Percentiles rank a stretch among this genome's conserved stretches.
Conservation (phyloP, 768 basidiomycete species). For the Dendrothele bispora region DNA sequence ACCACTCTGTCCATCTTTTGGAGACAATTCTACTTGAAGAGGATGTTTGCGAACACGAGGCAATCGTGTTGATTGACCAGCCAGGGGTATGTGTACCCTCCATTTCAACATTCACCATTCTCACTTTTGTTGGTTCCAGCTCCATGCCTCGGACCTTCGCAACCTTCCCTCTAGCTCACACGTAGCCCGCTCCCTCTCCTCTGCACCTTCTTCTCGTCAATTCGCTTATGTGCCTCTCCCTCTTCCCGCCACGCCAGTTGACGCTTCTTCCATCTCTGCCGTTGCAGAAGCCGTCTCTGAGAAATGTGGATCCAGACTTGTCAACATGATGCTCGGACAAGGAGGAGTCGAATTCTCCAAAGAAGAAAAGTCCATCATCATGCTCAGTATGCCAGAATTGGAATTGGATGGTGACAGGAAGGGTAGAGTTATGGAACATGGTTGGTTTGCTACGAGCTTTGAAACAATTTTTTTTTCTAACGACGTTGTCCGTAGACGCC, state of each 20-base stretch:
- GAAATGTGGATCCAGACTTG: constrained; percentile 52
- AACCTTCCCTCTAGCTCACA: constrained; percentile 50
- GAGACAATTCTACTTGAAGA: constrained; percentile 42
- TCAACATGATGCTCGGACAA: constrained; percentile 42
- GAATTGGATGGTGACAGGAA: constrained; percentile 26
- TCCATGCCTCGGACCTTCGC: constrained; percentile 78
- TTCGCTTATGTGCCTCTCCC: constrained; percentile 55
- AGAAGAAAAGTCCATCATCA: constrained; percentile 52
- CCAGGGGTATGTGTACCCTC: constrained; percentile 67
- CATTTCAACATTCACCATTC: too few relatives aligned
- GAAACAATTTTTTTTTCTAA: constrained; percentile 8
- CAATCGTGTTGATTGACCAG: constrained; percentile 68
- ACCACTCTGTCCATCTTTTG: constrained; percentile 37
- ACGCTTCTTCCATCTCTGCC: constrained; percentile 26
- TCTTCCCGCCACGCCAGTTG: constrained; percentile 3
- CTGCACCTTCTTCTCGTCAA: constrained; percentile 57
- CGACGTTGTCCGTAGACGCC: constrained; percentile 43
- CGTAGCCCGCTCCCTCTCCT: constrained; percentile 46
- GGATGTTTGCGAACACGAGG: constrained; percentile 62
- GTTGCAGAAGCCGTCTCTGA: constrained; percentile 44
- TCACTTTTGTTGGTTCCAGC: constrained; percentile 48
- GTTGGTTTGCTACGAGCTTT: constrained; percentile 34
- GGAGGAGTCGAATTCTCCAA: constrained; percentile 32
- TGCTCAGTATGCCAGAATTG: constrained; percentile 53
- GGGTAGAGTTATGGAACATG: constrained; percentile 55